Base-by-base conservation (phyloP, 345 rosid genomes). In the Eucalyptus leucophloia region DNA sequence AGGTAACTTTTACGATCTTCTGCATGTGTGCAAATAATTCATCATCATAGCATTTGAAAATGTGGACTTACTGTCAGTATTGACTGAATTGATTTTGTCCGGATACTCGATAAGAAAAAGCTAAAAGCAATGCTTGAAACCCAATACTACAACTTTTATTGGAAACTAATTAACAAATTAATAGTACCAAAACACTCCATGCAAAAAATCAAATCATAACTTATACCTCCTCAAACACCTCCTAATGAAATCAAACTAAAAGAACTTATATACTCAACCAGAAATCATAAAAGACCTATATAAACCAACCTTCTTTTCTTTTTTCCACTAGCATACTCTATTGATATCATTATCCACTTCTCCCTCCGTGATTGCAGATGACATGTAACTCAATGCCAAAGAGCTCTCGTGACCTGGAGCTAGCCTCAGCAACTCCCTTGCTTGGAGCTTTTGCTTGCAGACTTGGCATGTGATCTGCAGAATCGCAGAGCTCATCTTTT, bases 391-490 rank as follows among this genome's bases (percentile, higher is more conserved):
- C 91, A 91, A 86, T 47, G 91, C 95, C 89, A 94, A 80, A 51
- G 95, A 93, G 89, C 92, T 93, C 37, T 92, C 94, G 15, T 91
- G 93, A 10, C 91, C 86, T 15, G 92, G 89, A 53, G 89, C 65
- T 4, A 47, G 80, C 89, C 44, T 30, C 65, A 50, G 40, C 82
- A 87, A 58, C 69, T 53, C 49, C 87, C 88, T 90, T 15, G 94
- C 92, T 51, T 92, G 96, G 88, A 95, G 92, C 40, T 93, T 92
- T n/a, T 95, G 94, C 90, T 94, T 96, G 93, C 99, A 98, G 82
- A 94, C 91, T 28, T 94, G 95, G 87, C 99, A 98, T 81, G 98
- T 96, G 88, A 98, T 94, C 89, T 96, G 94, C 53, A 95, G 90
- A 67, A 98, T 92, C 30, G 97, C 93, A 40, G 95, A 92, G 87